These are phyloP conservation scores for Mycena vulgaris DNA, from an alignment of 768 basidiomycete species.

Conservation along the genomic window DNA sequence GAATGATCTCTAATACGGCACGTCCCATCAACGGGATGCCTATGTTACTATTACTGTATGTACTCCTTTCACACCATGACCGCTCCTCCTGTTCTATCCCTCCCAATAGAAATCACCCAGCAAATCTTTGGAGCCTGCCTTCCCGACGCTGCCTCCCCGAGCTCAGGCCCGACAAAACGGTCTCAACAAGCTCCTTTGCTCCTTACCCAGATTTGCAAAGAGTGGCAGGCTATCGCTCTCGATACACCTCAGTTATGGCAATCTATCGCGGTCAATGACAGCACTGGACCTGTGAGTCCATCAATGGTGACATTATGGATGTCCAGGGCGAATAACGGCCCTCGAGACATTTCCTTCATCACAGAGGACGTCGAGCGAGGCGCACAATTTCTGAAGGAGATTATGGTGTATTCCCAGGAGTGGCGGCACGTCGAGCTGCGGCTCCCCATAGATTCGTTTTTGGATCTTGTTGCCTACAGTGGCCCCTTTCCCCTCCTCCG, in stretches of 20 bases:
- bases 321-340: neutral
- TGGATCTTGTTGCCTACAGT: neutral
- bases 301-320: neutral
- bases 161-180: too few species aligned
- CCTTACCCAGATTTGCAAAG: neutral
- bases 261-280: neutral
- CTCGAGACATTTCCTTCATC: neutral
- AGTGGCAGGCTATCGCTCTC: conserved; percentile 5
- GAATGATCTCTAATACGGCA: too few species aligned
- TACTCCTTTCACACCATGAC: too few species aligned
- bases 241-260: conserved; percentile 11
- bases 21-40: too few species aligned
- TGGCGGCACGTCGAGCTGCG: conserved; percentile 3
- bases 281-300: neutral
- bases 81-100: too few species aligned
- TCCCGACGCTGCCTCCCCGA: too few species aligned
- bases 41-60: too few species aligned
- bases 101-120: neutral
- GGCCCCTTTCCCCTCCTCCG: conserved; percentile 20
- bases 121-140: neutral
- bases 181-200: neutral
- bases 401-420: neutral
- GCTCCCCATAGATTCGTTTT: conserved; percentile 1
- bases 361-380: neutral
- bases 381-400: neutral